Percentiles rank a stretch among this genome's conserved stretches.
These are phyloP conservation scores for Malassezia pachydermatis DNA, from an alignment of 1,284 basidiomycete genomes.

Conservation along the genomic window DNA sequence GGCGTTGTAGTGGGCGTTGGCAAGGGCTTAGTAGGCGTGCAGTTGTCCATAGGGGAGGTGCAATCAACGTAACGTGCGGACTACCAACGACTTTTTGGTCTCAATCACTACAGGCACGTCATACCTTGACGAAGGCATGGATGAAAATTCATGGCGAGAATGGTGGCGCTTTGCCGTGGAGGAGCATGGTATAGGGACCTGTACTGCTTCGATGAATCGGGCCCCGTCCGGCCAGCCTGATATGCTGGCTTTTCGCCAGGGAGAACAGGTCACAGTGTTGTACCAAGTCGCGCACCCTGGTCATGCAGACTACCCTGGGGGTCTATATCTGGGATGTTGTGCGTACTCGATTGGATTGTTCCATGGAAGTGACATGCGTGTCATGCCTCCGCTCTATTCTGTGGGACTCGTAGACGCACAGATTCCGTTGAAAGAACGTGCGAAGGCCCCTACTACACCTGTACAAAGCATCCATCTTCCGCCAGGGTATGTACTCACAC, in stretches of 20 bases:
- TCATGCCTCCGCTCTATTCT: not conserved
- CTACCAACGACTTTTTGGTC: too few relatives aligned
- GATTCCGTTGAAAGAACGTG: not conserved
- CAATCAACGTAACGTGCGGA: too few relatives aligned
- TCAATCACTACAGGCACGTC: too few relatives aligned
- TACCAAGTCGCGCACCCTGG: constrained; percentile 18
- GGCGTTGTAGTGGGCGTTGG: too few relatives aligned
- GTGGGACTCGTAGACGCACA: not conserved
- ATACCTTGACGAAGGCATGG: too few relatives aligned
- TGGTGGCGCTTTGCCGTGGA: constrained; percentile 47
- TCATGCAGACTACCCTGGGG: constrained; percentile 9
- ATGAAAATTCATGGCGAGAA: constrained; percentile 43
- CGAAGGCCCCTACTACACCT: not conserved
- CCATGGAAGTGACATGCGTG: not conserved
- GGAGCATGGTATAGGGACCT: constrained; percentile 44
- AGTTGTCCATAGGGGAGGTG: too few relatives aligned
- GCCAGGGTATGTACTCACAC: not conserved
- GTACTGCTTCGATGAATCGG: constrained; percentile 40
- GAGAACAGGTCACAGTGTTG: constrained; percentile 43
- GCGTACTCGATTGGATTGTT: constrained; percentile 20
- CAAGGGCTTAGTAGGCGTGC: too few relatives aligned
- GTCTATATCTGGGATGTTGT: constrained; percentile 12
- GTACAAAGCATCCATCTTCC: not conserved
- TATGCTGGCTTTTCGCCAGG: constrained; percentile 44
- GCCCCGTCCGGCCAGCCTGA: constrained; percentile 32